Evolutionary conservation across 2,329 filamentous ascomycete genomes (phyloP).

Genomic region (Penicillium corylophilum): DNA sequence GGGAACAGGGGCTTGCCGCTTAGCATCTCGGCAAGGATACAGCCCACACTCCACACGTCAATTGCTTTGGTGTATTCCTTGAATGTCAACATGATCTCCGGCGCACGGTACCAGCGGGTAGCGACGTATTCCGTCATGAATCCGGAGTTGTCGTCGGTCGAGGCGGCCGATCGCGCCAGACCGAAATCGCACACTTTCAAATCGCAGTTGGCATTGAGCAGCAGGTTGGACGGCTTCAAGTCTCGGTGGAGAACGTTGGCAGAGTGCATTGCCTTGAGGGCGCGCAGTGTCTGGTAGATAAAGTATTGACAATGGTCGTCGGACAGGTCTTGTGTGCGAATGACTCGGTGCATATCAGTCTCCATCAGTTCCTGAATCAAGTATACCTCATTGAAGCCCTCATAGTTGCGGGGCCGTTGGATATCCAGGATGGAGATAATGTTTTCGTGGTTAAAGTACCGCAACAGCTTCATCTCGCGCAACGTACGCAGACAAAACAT

Average conservation of each 20-base stretch:
- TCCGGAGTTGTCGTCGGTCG: slow-evolving; percentile 98
- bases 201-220: slow-evolving; percentile 98
- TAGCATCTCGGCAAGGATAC: slow-evolving; percentile 97
- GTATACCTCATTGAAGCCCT: slow-evolving; percentile 96
- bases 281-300: slow-evolving; percentile 98
- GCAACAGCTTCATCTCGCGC: slow-evolving; percentile 97
- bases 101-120: slow-evolving; percentile 97
- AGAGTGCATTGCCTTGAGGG: slow-evolving; percentile 98
- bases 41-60: slow-evolving; percentile 98
- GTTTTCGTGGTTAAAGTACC: slow-evolving; percentile 99
- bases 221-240: slow-evolving; percentile 93
- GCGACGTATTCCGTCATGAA: slow-evolving; percentile 99
- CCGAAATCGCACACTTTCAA: slow-evolving; percentile 99
- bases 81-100: slow-evolving; percentile 99
- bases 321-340: slow-evolving; percentile 95
- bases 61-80: slow-evolving; percentile 99
- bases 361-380: slow-evolving; percentile 99
- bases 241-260: slow-evolving; percentile 97
- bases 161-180: slow-evolving; percentile 89
- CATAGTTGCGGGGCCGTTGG: slow-evolving; percentile 94
- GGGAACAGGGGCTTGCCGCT: slow-evolving; percentile 98
- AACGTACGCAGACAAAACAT: slow-evolving; percentile 97
- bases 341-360: slow-evolving; percentile 99
- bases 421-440: slow-evolving; percentile 99
- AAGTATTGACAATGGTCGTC: slow-evolving; percentile 99